A percentile compares a stretch with the other conserved stretches of the same genome.
Conservation (phyloP, 1,284 basidiomycete species). For the Xerocomus minutiporus region DNA sequence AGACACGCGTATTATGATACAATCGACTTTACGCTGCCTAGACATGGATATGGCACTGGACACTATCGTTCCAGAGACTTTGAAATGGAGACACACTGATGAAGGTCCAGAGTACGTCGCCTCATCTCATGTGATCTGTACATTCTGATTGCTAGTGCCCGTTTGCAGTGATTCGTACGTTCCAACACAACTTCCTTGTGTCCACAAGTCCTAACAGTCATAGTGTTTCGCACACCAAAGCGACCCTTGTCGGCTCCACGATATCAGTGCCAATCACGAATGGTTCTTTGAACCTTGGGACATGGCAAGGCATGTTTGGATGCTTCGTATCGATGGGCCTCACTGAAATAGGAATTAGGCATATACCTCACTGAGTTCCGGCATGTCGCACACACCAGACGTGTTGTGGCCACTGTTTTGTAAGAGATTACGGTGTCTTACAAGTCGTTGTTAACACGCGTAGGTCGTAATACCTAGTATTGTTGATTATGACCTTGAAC, state of each 20-base stretch:
- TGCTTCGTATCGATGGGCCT: neutral
- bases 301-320: conserved; percentile 73
- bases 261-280: conserved; percentile 84
- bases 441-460: neutral
- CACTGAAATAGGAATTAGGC: conserved; percentile 39
- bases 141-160: conserved; percentile 9
- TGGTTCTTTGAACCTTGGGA: conserved; percentile 78
- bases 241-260: conserved; percentile 76
- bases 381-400: conserved; percentile 58
- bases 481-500: neutral
- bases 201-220: conserved; percentile 1
- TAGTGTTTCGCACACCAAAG: conserved; percentile 88
- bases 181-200: conserved; percentile 1
- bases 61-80: conserved; percentile 78
- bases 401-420: conserved; percentile 80
- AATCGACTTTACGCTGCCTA: conserved; percentile 25
- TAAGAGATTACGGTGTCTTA: conserved; percentile 33
- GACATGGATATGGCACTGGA: conserved; percentile 88
- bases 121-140: conserved; percentile 26
- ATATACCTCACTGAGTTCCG: conserved; percentile 84
- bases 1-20: neutral
- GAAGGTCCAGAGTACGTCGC: conserved; percentile 77
- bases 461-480: conserved; percentile 10
- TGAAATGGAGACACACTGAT: conserved; percentile 87
- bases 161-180: conserved; percentile 64